A percentile compares a stretch with the other conserved stretches of the same genome.
Evolutionary conservation across 106 monocot genomes (phyloP).

Genomic region (Xerophyta viscosa): DNA sequence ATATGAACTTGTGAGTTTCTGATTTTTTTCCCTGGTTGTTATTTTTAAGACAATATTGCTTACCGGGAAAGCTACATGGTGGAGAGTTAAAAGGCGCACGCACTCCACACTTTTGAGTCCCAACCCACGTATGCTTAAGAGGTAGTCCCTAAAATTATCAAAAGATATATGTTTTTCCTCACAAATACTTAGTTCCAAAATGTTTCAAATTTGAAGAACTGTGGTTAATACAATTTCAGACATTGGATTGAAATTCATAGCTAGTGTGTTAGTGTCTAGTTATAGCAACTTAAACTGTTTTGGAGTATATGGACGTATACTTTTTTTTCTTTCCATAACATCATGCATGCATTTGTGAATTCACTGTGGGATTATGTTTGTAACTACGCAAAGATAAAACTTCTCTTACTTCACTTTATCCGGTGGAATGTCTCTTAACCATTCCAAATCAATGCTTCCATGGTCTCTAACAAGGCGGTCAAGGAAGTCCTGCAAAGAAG

Average conservation of each 20-base stretch:
- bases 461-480: constrained; percentile 46
- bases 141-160: constrained; percentile 57
- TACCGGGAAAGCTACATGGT: constrained; percentile 81
- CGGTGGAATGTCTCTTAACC: constrained; percentile 52
- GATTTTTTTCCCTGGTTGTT: not conserved
- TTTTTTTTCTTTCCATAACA: too few species aligned
- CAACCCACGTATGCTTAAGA: constrained; percentile 70
- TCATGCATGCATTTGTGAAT: too few species aligned
- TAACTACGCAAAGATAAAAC: not conserved
- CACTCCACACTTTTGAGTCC: constrained; percentile 90
- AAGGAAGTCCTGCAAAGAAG: constrained; percentile 32
- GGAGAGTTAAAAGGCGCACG: constrained; percentile 62
- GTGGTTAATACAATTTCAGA: too few species aligned
- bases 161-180: too few species aligned
- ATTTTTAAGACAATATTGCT: not conserved
- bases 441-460: constrained; percentile 68
- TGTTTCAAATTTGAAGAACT: too few species aligned
- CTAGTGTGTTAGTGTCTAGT: too few species aligned
- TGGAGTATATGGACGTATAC: too few species aligned
- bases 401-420: constrained; percentile 53
- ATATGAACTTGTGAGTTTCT: not conserved
- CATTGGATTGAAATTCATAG: too few species aligned
- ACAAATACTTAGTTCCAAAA: too few species aligned
- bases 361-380: too few species aligned
- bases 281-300: too few species aligned